Conservation (phyloP, 2,329 filamentous ascomycete genomes). For the Dactylellina parvicollis region DNA sequence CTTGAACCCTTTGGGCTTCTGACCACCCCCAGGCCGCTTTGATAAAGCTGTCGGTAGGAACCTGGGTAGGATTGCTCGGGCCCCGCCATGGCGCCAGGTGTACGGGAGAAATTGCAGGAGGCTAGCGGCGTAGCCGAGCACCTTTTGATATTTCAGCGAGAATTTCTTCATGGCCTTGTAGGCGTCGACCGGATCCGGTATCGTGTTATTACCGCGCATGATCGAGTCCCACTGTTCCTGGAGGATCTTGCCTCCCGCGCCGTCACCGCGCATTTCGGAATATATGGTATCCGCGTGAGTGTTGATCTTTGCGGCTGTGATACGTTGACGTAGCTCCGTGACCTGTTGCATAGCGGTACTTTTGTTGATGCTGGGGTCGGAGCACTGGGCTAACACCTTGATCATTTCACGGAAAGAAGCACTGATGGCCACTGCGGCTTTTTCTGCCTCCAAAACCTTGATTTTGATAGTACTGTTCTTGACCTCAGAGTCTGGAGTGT, state of each 20-base stretch:
- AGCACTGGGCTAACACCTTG: too few relatives aligned
- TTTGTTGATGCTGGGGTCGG: too few relatives aligned
- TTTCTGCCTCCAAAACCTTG: too few relatives aligned
- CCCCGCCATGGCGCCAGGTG: neutral
- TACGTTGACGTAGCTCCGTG: neutral
- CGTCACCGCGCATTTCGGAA: neutral
- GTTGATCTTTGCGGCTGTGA: neutral
- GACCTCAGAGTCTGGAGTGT: too few relatives aligned
- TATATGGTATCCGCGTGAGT: neutral
- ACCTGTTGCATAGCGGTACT: too few relatives aligned
- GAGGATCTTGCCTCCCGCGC: neutral
- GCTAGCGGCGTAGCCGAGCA: neutral
- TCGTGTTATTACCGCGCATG: neutral
- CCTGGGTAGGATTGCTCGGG: neutral
- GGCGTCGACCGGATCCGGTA: slow-evolving; percentile 3
- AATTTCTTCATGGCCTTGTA: slow-evolving; percentile 16
- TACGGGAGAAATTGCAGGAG: slow-evolving; percentile 2
- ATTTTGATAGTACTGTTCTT: too few relatives aligned
- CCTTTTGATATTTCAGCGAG: slow-evolving; percentile 9
- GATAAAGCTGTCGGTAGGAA: neutral
- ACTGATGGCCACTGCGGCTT: too few relatives aligned
- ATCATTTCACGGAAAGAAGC: too few relatives aligned
- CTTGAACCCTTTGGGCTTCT: neutral
- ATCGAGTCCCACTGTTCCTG: neutral
- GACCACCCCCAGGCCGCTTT: neutral